phyloP scores from a whole-genome alignment of 106 monocot species.

The Ottelia alismoides region DNA sequence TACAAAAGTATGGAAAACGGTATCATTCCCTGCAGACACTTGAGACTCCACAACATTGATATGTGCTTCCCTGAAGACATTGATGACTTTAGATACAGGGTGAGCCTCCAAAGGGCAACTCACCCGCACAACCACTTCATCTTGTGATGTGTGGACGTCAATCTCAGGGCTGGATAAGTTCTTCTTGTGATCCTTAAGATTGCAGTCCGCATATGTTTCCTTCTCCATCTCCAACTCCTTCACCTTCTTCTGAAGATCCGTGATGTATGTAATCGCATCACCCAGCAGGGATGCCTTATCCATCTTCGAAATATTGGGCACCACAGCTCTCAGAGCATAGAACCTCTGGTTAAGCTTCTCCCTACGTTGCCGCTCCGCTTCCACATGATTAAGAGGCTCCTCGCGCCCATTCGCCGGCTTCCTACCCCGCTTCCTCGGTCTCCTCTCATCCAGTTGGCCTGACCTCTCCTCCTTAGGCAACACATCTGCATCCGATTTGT shows the following conservation, averaged over 20 bases:
- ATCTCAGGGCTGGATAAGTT: conserved; percentile 13
- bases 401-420: too few relatives aligned
- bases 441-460: too few relatives aligned
- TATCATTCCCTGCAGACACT: conserved; percentile 22
- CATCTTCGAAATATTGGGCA: too few relatives aligned
- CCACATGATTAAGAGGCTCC: too few relatives aligned
- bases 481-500: too few relatives aligned
- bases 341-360: too few relatives aligned
- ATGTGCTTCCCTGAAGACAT: conserved; percentile 38
- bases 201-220: conserved; percentile 6
- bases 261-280: too few relatives aligned
- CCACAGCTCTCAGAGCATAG: too few relatives aligned
- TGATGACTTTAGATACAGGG: conserved; percentile 40
- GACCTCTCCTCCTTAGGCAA: too few relatives aligned
- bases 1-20: conserved; percentile 51
- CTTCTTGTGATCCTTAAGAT: background rate
- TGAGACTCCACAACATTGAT: conserved; percentile 35
- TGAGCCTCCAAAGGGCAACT: conserved; percentile 55
- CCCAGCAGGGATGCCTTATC: too few relatives aligned
- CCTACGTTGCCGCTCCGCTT: too few relatives aligned
- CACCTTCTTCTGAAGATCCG: conserved; percentile 58
- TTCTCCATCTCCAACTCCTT: conserved; percentile 44
- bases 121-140: conserved; percentile 53
- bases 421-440: too few relatives aligned
- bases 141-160: conserved; percentile 29